These are phyloP conservation scores for Hydnomerulius pinastri DNA, from an alignment of 768 basidiomycete species.

Conservation along the genomic window DNA sequence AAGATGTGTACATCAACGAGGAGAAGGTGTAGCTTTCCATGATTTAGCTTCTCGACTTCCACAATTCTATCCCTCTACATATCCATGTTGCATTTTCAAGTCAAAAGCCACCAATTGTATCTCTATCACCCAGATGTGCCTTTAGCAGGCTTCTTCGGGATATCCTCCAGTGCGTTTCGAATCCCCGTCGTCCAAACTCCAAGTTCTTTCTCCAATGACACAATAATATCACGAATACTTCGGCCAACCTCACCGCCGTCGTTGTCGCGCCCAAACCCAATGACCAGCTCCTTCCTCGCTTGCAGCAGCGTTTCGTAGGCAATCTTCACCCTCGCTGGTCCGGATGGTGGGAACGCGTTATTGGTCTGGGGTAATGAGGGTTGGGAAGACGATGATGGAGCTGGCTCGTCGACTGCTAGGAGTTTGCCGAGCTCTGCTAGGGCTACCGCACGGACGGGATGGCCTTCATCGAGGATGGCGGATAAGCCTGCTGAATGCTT, in stretches of 20 bases:
- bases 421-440: constrained; percentile 82
- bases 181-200: constrained; percentile 68
- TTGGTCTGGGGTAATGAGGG: constrained; percentile 12
- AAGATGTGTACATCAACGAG: too few relatives aligned
- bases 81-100: too few relatives aligned
- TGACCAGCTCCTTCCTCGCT: constrained; percentile 59
- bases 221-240: constrained; percentile 59
- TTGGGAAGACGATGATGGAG: constrained; percentile 38
- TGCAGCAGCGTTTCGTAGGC: constrained; percentile 64
- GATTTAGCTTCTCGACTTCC: too few relatives aligned
- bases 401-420: constrained; percentile 74
- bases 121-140: not conserved
- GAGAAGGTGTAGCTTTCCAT: too few relatives aligned
- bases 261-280: constrained; percentile 72
- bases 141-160: not conserved
- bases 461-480: constrained; percentile 57
- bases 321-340: constrained; percentile 59
- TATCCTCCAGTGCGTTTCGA: constrained; percentile 54
- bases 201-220: constrained; percentile 71
- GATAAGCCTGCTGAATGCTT: constrained; percentile 55
- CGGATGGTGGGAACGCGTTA: constrained; percentile 67
- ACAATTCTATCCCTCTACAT: too few relatives aligned
- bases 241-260: constrained; percentile 73
- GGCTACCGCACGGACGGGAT: constrained; percentile 77
- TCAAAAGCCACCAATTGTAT: not conserved